Evolutionary conservation across 805 yeast genomes (phyloP).

Genomic region (Hanseniaspora jakobsenii): DNA sequence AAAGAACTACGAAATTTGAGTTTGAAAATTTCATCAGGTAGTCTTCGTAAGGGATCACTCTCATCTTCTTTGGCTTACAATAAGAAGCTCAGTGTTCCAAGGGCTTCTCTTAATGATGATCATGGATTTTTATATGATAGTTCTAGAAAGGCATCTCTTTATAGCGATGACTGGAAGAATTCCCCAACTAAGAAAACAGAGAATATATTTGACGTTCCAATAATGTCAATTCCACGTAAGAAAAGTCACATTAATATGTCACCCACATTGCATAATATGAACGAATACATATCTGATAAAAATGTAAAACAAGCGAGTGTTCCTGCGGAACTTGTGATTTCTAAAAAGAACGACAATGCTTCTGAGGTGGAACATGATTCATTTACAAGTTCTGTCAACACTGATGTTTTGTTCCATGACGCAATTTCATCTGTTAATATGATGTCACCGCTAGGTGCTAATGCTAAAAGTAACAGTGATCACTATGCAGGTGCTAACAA

Average conservation of each 20-base stretch:
- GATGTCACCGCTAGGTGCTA: too few species aligned
- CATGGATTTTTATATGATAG: too few species aligned
- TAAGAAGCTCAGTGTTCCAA: too few species aligned
- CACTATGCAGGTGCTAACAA: too few species aligned
- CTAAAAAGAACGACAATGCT: background rate
- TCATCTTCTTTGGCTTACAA: too few species aligned
- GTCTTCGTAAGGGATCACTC: background rate
- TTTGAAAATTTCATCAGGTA: constrained; percentile 1
- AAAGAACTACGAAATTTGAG: constrained; percentile 7
- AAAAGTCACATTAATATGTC: background rate
- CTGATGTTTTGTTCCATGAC: constrained; percentile 8
- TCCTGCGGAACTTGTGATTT: too few species aligned
- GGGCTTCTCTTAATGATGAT: too few species aligned
- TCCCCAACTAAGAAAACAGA: too few species aligned
- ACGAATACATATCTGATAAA: background rate
- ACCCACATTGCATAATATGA: constrained; percentile 2
- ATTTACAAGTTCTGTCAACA: constrained; percentile 2
- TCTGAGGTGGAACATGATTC: background rate
- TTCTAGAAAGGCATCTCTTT: too few species aligned
- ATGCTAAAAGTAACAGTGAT: too few species aligned
- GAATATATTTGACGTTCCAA: too few species aligned
- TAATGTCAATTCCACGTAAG: background rate
- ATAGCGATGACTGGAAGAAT: too few species aligned
- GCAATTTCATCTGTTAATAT: background rate
- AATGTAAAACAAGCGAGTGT: background rate